A percentile compares a stretch with the other conserved stretches of the same genome.
These are phyloP conservation scores for Moringa oleifera DNA, from an alignment of 345 rosid species.

Conservation along the genomic window DNA sequence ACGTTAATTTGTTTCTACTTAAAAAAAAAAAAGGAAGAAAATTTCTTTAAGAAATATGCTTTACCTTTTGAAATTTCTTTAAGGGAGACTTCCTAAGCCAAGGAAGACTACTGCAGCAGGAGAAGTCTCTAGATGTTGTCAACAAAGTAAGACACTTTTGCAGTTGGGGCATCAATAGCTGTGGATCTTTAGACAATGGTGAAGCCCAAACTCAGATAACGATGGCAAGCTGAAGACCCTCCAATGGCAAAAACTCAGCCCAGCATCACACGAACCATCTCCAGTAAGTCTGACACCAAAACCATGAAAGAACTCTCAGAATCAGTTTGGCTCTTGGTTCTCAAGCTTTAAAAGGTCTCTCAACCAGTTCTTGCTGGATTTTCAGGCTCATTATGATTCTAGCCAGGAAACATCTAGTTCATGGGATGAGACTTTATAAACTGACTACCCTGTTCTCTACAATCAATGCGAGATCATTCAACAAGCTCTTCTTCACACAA, in stretches of 20 bases:
- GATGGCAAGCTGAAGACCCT: slow-evolving; percentile 15
- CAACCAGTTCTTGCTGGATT: not conserved
- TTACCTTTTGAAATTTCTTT: too few relatives aligned
- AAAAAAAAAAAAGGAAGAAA: too few relatives aligned
- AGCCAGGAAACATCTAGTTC: too few relatives aligned
- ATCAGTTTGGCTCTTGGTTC: slow-evolving; percentile 21
- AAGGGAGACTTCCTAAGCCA: slow-evolving; percentile 9
- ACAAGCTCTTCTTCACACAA: too few relatives aligned
- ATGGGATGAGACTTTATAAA: too few relatives aligned
- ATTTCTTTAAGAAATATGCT: too few relatives aligned
- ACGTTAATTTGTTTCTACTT: too few relatives aligned
- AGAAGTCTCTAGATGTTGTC: slow-evolving; percentile 20
- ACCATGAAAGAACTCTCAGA: slow-evolving; percentile 10
- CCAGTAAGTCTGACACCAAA: slow-evolving; percentile 12
- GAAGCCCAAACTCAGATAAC: slow-evolving; percentile 14
- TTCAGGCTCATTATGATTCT: too few relatives aligned
- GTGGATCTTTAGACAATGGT: slow-evolving; percentile 11
- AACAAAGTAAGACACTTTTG: slow-evolving; percentile 5
- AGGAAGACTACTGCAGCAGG: slow-evolving; percentile 15
- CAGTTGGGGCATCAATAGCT: slow-evolving; percentile 14
- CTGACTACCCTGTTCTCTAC: too few relatives aligned
- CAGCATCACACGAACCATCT: slow-evolving; percentile 8
- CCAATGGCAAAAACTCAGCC: not conserved
- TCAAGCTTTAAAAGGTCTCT: not conserved
- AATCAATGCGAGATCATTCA: too few relatives aligned